A percentile compares a stretch with the other conserved stretches of the same genome.
phyloP scores from a whole-genome alignment of 805 yeast genomes.

The Candida ascalaphidarum region DNA sequence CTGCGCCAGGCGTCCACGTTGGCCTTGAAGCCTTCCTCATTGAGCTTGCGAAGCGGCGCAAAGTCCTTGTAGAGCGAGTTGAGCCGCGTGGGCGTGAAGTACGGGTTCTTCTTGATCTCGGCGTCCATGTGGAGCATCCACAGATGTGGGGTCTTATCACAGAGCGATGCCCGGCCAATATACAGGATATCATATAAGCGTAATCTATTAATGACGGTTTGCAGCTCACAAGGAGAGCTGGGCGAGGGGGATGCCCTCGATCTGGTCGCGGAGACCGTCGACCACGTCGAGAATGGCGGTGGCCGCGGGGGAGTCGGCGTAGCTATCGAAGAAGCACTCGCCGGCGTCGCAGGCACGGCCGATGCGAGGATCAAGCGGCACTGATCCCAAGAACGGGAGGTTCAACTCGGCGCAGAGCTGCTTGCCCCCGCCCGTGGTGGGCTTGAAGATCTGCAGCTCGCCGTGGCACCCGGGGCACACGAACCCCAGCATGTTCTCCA shows the following conservation, averaged over 20 bases:
- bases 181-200: too few species aligned
- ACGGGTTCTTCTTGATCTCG: constrained; percentile 6
- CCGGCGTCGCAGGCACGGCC: constrained; percentile 88
- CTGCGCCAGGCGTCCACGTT: constrained; percentile 30
- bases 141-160: too few species aligned
- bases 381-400: constrained; percentile 79
- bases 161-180: too few species aligned
- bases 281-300: constrained; percentile 80
- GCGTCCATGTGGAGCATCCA: too few species aligned
- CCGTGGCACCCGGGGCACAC: constrained; percentile 94
- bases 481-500: constrained; percentile 97
- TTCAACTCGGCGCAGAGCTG: constrained; percentile 71
- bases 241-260: constrained; percentile 27
- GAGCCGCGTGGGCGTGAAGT: constrained; percentile 21
- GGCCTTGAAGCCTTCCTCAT: constrained; percentile 36
- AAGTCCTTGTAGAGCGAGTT: constrained; percentile 30
- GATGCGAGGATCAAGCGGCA: constrained; percentile 92
- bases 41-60: constrained; percentile 16
- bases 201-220: too few species aligned
- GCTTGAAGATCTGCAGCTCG: constrained; percentile 80
- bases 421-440: constrained; percentile 96
- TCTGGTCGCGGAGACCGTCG: constrained; percentile 53
- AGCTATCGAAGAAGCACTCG: constrained; percentile 68
- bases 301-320: constrained; percentile 91
- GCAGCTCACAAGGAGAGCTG: too few species aligned